Evolutionary conservation across 2,329 filamentous ascomycete species (phyloP), one percentile per base, ranked within the genome.

Genomic region (Aspergillus tubingensis): DNA sequence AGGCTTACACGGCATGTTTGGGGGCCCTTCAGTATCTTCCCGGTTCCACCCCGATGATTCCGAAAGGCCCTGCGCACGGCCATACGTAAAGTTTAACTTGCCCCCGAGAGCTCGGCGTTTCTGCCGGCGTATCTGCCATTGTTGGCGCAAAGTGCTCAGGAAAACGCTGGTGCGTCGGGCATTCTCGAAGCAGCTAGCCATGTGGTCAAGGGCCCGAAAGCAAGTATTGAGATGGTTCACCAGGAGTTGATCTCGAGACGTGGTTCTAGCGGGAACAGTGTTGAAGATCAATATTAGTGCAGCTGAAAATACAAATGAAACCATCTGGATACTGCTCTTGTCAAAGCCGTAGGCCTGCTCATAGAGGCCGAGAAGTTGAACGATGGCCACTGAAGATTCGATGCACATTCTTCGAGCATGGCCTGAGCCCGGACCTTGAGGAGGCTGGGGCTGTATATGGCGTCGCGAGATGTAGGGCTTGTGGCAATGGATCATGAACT

Each of bases 351-450:
- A 80, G 27, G 74, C 70, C 15, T 71, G 73, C 48, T 79, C 76
- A 62, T 80, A 80, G 5, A 76, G 67, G 17, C 73, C 71, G 13
- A 81, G 71, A 0, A 81, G 70, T 2, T 72, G 67, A n/a, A 79
- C 75, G 13, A 80, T 73, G 8, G 74, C 72, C 3, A 68, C 75
- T 1, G 79, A 75, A 0, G 77, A 77, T 39, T 79, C 74, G 13
- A 79, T 75, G 67, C 78, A 80, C 66, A 78, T 77, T 57, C 74
- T 70, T 32, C 78, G 75, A 0, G 79, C 79, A 50, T 80, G 78
- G 49, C 74, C 73, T 32, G 78, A 78, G 8, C 79, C 79, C 1
- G 73, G 76, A n/a, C 78, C 78, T 62, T 78, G 76, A 13, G 74
- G 73, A 3, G 77, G 77, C 21, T 72, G 71, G 2, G 78, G 77